A percentile compares a stretch with the other conserved stretches of the same genome.
These are phyloP conservation scores for Xylaria sp. DNA, from an alignment of 495 filamentous ascomycete species.

Conservation along the genomic window DNA sequence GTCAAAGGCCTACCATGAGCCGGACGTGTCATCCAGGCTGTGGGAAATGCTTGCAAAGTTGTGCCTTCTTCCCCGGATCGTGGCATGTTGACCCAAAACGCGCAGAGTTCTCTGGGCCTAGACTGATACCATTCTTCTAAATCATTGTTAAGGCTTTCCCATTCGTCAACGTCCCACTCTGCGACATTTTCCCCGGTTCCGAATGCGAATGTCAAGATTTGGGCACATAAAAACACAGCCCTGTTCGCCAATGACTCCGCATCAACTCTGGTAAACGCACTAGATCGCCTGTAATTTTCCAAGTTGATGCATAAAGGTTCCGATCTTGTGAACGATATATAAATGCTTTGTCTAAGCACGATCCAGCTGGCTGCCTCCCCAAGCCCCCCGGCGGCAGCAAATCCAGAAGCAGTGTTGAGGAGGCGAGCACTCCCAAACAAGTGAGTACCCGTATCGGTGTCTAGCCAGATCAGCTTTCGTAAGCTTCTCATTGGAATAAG, in stretches of 20 bases:
- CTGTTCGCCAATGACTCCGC: background rate
- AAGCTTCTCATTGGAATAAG: conserved; percentile 1
- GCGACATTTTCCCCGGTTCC: background rate
- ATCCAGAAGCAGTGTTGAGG: conserved; percentile 33
- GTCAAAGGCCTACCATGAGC: background rate
- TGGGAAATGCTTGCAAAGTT: background rate
- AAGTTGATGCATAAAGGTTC: conserved; percentile 10
- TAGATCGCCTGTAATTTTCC: background rate
- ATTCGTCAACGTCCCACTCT: background rate
- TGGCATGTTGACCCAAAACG: background rate
- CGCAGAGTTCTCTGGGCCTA: background rate
- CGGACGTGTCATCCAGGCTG: background rate
- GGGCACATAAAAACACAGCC: background rate
- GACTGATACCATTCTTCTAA: background rate
- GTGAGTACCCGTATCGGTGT: conserved; percentile 30
- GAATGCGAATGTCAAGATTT: background rate
- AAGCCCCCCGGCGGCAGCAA: conserved; percentile 33
- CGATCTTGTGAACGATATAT: conserved; percentile 47
- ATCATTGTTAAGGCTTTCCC: background rate
- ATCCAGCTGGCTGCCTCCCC: conserved; percentile 46
- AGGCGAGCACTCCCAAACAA: conserved; percentile 4
- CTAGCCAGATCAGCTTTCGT: conserved; percentile 32
- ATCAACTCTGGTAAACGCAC: background rate
- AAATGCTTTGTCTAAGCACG: conserved; percentile 47
- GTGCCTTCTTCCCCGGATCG: background rate